Base-by-base conservation (phyloP, 1,284 basidiomycete genomes). In the Calocybe gambosa region DNA sequence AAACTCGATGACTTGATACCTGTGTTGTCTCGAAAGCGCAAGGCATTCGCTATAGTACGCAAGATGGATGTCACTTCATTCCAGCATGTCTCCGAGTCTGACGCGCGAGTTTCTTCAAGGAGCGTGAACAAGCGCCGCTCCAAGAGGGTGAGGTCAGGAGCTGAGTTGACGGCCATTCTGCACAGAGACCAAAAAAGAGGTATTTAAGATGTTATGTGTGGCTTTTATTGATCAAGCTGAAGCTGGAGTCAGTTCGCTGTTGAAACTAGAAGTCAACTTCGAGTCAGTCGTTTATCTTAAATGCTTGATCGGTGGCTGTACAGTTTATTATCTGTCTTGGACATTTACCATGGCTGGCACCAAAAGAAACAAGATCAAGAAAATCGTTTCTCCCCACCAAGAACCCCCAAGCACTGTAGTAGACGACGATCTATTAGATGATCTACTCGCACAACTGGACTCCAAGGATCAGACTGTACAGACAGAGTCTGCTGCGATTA, bases 361-460 rank as follows among this genome's bases (percentile, higher is more conserved):
- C 12, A 74, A 69, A 51, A 67, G 57, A 55, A 66, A 71, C 55
- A 88, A 76, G 59, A 51, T 70, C 35, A 83, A 78, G 63, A 81
- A 75, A 54, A 52, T 58, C 1, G 40, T 38, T 37, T 63, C 45
- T 52, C 60, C 25, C 1, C 52, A 59, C 5, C 52, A 56, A 15
- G 58, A 59, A 39, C 63, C 58, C 46, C 63, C 55, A 52, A 64
- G 50, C 10, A 62, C 64, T 33, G 52, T 51, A 18, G 46, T 58
- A 43, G 74, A 84, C 50, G 77, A 78, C 21, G 74, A 73, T 3
- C 68, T 89, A 43, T 71, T 89, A 69, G 75, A 86, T 51, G 81
- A 88, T 55, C 74, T 91, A 1, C 60, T 89, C 42, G 74, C 80
- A 2, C 81, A 87, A 58, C 77, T 91, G 34, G 84, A 88, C 57